A percentile compares a stretch with the other conserved stretches of the same genome.
Evolutionary conservation across 2,329 filamentous ascomycete genomes (phyloP).

Genomic region (Neonectria ditissima): DNA sequence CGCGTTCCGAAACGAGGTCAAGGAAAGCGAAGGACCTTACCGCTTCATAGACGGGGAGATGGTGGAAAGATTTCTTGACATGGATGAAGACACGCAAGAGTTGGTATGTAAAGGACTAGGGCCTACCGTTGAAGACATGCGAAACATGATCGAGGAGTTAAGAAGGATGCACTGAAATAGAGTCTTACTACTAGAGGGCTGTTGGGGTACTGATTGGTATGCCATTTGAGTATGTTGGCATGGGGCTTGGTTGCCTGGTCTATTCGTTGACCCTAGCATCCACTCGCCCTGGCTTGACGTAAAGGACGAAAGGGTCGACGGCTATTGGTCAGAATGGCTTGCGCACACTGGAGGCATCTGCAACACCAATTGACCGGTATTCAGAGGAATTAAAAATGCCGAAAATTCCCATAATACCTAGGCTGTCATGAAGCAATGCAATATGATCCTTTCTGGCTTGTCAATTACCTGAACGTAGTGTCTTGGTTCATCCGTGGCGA

Average conservation of each 20-base stretch:
- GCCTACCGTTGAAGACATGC: constrained; percentile 71
- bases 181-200: background rate
- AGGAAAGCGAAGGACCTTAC: constrained; percentile 81
- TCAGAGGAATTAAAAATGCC: background rate
- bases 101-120: constrained; percentile 66
- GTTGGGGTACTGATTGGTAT: background rate
- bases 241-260: constrained; percentile 6
- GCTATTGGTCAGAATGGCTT: constrained; percentile 38
- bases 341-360: constrained; percentile 2
- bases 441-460: background rate
- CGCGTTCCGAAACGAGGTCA: constrained; percentile 81
- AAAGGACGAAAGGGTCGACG: constrained; percentile 41
- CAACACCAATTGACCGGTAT: constrained; percentile 31
- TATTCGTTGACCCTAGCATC: constrained; percentile 14
- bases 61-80: constrained; percentile 84
- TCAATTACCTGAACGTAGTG: constrained; percentile 2
- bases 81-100: constrained; percentile 69
- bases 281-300: constrained; percentile 25
- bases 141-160: constrained; percentile 71
- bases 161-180: constrained; percentile 67
- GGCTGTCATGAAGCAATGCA: background rate
- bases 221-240: constrained; percentile 7
- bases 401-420: rapidly evolving
- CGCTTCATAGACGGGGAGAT: constrained; percentile 94
- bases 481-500: constrained; percentile 18